Evolutionary conservation across 495 filamentous ascomycete species (phyloP).

Genomic region (Acidiella bohemica): DNA sequence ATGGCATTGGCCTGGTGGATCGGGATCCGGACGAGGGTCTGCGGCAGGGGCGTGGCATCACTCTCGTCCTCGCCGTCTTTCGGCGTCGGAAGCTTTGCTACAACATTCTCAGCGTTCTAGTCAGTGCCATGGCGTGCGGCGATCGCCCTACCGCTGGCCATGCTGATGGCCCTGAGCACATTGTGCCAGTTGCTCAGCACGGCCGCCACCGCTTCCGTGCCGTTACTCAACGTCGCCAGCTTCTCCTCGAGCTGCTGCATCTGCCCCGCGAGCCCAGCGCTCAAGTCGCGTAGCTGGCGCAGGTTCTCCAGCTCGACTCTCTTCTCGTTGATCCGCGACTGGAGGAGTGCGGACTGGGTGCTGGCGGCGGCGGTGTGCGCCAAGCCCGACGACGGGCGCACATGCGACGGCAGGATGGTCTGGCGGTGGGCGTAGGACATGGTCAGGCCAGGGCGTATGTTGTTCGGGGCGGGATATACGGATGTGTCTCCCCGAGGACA

Average conservation of each 20-base stretch:
- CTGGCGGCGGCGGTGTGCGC: slow-evolving; percentile 33
- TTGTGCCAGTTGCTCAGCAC: slow-evolving; percentile 95
- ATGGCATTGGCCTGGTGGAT: slow-evolving; percentile 40
- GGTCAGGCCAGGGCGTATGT: too few species aligned
- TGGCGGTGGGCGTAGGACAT: slow-evolving; percentile 30
- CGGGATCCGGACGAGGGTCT: slow-evolving; percentile 71
- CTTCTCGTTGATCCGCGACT: slow-evolving; percentile 83
- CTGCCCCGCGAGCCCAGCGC: slow-evolving; percentile 69
- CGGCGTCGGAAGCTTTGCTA: slow-evolving; percentile 48
- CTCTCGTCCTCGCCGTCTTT: slow-evolving; percentile 34
- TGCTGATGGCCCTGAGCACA: slow-evolving; percentile 81
- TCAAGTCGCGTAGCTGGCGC: slow-evolving; percentile 75
- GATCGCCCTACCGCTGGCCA: slow-evolving; percentile 70
- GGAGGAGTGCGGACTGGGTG: slow-evolving; percentile 62
- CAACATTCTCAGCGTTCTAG: slow-evolving; percentile 3
- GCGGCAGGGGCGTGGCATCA: slow-evolving; percentile 46
- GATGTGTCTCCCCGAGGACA: too few species aligned
- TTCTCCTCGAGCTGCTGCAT: slow-evolving; percentile 88
- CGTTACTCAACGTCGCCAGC: slow-evolving; percentile 72
- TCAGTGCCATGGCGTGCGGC: background rate
- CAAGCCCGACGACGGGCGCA: slow-evolving; percentile 46
- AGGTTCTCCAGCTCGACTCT: slow-evolving; percentile 84
- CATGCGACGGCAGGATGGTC: slow-evolving; percentile 41
- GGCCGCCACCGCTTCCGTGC: slow-evolving; percentile 87
- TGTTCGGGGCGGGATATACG: too few species aligned